Conservation (phyloP, 352 stramenopile genomes). For the Phytophthora foliorum region DNA sequence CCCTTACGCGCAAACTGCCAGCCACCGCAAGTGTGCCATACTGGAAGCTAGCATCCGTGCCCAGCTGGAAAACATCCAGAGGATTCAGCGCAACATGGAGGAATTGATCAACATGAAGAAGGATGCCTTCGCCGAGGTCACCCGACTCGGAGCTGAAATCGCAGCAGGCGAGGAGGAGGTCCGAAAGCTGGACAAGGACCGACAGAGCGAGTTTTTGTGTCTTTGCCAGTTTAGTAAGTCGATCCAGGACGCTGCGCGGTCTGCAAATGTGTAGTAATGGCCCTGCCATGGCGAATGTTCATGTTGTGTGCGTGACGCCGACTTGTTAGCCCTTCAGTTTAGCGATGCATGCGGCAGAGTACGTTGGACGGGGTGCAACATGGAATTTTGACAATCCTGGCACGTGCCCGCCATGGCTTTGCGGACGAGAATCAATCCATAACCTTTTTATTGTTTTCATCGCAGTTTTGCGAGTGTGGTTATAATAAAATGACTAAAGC, state of each 20-base stretch:
- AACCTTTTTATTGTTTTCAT: neutral
- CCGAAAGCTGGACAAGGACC: constrained; percentile 53
- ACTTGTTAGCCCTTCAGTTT: constrained; percentile 14
- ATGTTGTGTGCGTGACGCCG: constrained; percentile 8
- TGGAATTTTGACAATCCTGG: constrained; percentile 14
- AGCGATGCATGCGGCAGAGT: constrained; percentile 25
- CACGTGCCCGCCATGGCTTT: neutral
- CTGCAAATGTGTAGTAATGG: constrained; percentile 8
- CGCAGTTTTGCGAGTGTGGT: too few relatives aligned
- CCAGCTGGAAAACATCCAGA: constrained; percentile 41
- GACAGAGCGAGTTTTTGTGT: constrained; percentile 53
- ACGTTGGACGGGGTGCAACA: constrained; percentile 1
- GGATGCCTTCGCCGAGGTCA: constrained; percentile 61
- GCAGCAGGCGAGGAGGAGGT: constrained; percentile 48
- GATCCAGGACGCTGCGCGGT: constrained; percentile 51
- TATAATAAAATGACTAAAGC: too few relatives aligned
- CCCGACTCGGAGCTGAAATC: constrained; percentile 61
- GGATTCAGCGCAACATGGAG: constrained; percentile 62
- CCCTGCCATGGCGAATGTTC: neutral
- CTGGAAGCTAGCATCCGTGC: constrained; percentile 53
- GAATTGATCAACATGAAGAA: constrained; percentile 65
- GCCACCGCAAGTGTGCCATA: constrained; percentile 59
- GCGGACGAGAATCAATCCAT: constrained; percentile 8
- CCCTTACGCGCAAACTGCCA: constrained; percentile 51
- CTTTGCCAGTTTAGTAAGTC: constrained; percentile 65